A percentile compares a stretch with the other conserved stretches of the same genome.
Conservation (phyloP, 75 land plant genomes). For the Adiantum capillusveneris region DNA sequence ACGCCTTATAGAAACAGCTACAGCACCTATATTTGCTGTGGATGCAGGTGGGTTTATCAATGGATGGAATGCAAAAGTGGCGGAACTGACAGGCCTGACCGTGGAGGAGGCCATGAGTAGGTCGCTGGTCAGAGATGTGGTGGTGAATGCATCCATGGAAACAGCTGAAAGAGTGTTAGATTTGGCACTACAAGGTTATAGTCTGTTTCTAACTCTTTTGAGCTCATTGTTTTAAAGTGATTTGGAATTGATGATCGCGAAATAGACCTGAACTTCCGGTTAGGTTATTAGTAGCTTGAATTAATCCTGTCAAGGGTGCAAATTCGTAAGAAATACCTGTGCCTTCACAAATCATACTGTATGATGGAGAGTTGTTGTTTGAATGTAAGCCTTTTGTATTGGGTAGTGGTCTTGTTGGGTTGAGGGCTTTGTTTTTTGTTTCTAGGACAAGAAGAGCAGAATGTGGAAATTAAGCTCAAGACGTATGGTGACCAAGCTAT, state of each 20-base stretch:
- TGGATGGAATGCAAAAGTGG: slow-evolving; percentile 96
- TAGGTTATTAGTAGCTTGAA: no score
- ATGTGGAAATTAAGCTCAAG: slow-evolving; percentile 72
- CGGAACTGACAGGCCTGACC: slow-evolving; percentile 85
- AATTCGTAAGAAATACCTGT: no score
- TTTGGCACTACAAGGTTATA: slow-evolving; percentile 70
- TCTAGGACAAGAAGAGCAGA: slow-evolving; percentile 79
- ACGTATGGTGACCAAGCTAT: slow-evolving; percentile 45
- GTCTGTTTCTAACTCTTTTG: neutral
- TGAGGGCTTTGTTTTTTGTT: neutral
- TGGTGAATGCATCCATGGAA: slow-evolving; percentile 55
- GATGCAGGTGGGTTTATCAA: slow-evolving; percentile 77
- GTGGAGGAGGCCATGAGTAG: slow-evolving; percentile 92
- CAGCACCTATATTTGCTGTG: slow-evolving; percentile 96
- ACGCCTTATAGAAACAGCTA: slow-evolving; percentile 91
- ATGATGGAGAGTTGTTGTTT: no score
- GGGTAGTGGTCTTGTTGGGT: neutral
- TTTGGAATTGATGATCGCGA: no score
- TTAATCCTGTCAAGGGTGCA: no score
- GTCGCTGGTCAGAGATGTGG: slow-evolving; percentile 79
- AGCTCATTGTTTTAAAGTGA: no score
- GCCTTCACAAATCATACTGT: no score
- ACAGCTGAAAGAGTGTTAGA: slow-evolving; percentile 63
- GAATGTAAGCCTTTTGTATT: no score
- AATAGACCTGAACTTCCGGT: no score